Evolutionary conservation across 2,329 filamentous ascomycete species (phyloP).

Genomic region (Talaromyces sp.): DNA sequence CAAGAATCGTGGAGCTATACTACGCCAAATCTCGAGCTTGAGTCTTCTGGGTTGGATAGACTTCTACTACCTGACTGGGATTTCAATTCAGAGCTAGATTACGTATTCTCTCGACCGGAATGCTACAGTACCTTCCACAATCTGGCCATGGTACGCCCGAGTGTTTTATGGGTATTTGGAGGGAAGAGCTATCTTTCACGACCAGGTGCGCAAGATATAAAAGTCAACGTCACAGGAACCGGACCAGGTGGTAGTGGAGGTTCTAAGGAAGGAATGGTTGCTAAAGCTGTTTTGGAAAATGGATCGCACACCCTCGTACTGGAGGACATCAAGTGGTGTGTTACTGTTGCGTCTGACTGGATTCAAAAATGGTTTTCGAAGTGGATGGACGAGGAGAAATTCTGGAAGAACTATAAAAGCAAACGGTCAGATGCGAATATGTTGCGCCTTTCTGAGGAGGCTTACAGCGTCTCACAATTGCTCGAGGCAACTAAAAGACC

Average conservation of each 20-base stretch:
- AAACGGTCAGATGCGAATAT: conserved; percentile 19
- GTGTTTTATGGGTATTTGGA: conserved; percentile 23
- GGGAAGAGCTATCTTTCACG: conserved; percentile 18
- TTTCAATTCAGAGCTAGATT: conserved; percentile 10
- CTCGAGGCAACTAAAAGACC: background rate
- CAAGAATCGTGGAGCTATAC: background rate
- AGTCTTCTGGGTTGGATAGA: conserved; percentile 1
- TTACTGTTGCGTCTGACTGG: conserved; percentile 17
- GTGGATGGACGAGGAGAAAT: conserved; percentile 19
- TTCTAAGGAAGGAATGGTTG: background rate
- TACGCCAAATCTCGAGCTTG: background rate
- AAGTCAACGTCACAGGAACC: conserved; percentile 19
- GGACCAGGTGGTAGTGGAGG: conserved; percentile 24
- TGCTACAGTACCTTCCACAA: conserved; percentile 16
- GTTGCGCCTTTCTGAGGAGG: conserved; percentile 15
- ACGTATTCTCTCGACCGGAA: conserved; percentile 18
- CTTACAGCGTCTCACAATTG: conserved; percentile 12
- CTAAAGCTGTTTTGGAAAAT: conserved; percentile 9
- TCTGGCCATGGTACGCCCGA: conserved; percentile 21
- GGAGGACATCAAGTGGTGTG: conserved; percentile 20
- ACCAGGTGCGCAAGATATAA: conserved; percentile 16
- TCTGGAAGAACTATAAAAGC: conserved; percentile 17
- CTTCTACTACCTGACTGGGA: conserved; percentile 11
- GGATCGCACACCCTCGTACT: conserved; percentile 16
- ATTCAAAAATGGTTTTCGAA: conserved; percentile 16